Conservation (phyloP, 768 basidiomycete genomes). For the Mrakia blollopis region DNA sequence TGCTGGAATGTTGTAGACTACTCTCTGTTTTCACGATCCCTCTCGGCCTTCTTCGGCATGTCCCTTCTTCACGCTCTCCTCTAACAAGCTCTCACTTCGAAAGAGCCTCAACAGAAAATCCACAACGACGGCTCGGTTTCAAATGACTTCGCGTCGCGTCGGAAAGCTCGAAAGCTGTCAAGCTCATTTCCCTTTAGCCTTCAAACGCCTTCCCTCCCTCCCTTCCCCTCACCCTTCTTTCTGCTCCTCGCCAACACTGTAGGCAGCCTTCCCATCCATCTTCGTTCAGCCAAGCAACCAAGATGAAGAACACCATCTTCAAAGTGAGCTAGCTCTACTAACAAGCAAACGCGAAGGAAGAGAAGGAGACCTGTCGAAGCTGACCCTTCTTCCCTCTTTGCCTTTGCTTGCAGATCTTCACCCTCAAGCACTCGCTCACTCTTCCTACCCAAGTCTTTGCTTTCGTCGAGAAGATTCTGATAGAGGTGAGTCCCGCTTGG, state of each 20-base stretch:
- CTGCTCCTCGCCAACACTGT: neutral
- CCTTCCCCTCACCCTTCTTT: neutral
- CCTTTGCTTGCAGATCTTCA: conserved; percentile 45
- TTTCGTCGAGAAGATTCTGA: conserved; percentile 65
- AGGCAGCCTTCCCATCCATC: neutral
- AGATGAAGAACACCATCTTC: conserved; percentile 33
- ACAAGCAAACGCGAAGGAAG: neutral
- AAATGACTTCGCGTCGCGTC: too few species aligned
- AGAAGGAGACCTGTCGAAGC: neutral
- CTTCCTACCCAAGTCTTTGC: conserved; percentile 71
- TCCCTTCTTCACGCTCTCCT: too few species aligned
- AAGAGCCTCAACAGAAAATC: too few species aligned
- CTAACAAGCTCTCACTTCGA: too few species aligned
- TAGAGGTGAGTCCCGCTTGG: conserved; percentile 36
- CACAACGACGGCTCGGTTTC: too few species aligned
- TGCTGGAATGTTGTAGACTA: too few species aligned
- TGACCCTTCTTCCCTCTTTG: neutral
- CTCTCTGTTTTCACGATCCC: too few species aligned
- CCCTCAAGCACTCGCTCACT: conserved; percentile 82
- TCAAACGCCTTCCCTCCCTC: neutral
- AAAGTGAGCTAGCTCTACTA: conserved; percentile 7
- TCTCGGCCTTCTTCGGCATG: too few species aligned
- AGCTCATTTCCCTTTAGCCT: neutral
- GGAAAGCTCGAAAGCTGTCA: too few species aligned
- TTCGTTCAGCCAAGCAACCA: neutral